Percentiles rank a stretch among this genome's conserved stretches.
These are phyloP conservation scores for Periconia sp. DNA, from an alignment of 2,329 filamentous ascomycete species.

Conservation along the genomic window DNA sequence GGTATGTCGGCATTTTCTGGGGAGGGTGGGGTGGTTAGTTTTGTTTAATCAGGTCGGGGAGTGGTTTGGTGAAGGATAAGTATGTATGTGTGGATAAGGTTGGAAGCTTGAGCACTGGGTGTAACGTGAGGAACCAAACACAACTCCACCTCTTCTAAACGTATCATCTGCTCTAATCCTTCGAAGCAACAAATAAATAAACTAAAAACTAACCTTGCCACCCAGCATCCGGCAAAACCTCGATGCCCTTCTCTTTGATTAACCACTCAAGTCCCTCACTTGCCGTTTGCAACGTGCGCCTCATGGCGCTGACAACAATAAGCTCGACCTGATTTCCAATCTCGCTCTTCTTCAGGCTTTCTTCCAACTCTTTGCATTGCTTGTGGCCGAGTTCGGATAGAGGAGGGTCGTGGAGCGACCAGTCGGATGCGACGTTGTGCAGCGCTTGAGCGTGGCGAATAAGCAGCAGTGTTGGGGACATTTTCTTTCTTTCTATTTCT, in stretches of 20 bases:
- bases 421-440: slow-evolving; percentile 48
- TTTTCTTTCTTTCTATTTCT: slow-evolving; percentile 10
- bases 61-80: no score
- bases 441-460: slow-evolving; percentile 50
- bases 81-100: no score
- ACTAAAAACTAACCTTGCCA: slow-evolving; percentile 63
- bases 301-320: slow-evolving; percentile 67
- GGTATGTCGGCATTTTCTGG: slow-evolving; percentile 51
- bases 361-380: slow-evolving; percentile 45
- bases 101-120: no score
- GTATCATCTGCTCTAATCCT: no score
- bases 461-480: slow-evolving; percentile 50
- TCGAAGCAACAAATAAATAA: neutral
- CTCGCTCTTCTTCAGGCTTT: slow-evolving; percentile 38
- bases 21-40: neutral
- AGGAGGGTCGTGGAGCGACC: slow-evolving; percentile 45
- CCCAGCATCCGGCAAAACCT: slow-evolving; percentile 59
- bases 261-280: slow-evolving; percentile 61
- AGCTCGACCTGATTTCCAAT: slow-evolving; percentile 51
- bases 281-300: slow-evolving; percentile 66
- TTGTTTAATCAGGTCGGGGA: neutral
- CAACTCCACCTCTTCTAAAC: no score
- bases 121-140: no score
- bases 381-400: slow-evolving; percentile 45
- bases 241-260: slow-evolving; percentile 49